Evolutionary conservation across 2,329 filamentous ascomycete species (phyloP).

Genomic region (Trichoderma endophyticum): DNA sequence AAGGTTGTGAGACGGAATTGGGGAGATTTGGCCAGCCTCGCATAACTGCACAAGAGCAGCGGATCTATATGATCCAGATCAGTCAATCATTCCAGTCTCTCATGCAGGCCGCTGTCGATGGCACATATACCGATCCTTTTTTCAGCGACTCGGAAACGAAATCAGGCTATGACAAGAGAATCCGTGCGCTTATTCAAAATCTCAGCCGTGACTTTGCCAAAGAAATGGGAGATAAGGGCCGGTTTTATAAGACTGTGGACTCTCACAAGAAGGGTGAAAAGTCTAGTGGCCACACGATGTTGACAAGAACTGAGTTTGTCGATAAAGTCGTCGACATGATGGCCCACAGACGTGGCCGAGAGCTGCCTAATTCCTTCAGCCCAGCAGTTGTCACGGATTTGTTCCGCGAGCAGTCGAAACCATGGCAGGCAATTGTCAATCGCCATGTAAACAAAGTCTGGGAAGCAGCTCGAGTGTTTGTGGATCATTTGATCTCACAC

Average conservation of each 20-base stretch:
- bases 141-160: conserved; percentile 40
- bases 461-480: conserved; percentile 17
- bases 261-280: background rate
- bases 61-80: conserved; percentile 44
- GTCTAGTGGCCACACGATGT: background rate
- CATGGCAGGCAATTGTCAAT: conserved; percentile 49
- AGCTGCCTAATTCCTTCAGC: conserved; percentile 61
- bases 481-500: conserved; percentile 15
- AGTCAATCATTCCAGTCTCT: conserved; percentile 44
- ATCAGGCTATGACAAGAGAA: conserved; percentile 39
- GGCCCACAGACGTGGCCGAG: conserved; percentile 35
- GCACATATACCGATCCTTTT: conserved; percentile 50
- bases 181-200: conserved; percentile 55
- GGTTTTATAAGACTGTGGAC: conserved; percentile 23
- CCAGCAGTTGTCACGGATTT: conserved; percentile 56
- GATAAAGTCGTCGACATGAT: conserved; percentile 25
- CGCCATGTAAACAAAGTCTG: conserved; percentile 21
- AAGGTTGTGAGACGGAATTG: conserved; percentile 37
- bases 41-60: conserved; percentile 45
- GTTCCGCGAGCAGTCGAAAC: conserved; percentile 55
- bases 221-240: conserved; percentile 41
- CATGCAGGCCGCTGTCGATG: conserved; percentile 46
- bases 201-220: conserved; percentile 45
- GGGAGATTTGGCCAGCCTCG: conserved; percentile 48
- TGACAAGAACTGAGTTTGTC: conserved; percentile 23